Evolutionary conservation across 2,329 filamentous ascomycete species (phyloP).

Genomic region (Stachybotrys elegans): DNA sequence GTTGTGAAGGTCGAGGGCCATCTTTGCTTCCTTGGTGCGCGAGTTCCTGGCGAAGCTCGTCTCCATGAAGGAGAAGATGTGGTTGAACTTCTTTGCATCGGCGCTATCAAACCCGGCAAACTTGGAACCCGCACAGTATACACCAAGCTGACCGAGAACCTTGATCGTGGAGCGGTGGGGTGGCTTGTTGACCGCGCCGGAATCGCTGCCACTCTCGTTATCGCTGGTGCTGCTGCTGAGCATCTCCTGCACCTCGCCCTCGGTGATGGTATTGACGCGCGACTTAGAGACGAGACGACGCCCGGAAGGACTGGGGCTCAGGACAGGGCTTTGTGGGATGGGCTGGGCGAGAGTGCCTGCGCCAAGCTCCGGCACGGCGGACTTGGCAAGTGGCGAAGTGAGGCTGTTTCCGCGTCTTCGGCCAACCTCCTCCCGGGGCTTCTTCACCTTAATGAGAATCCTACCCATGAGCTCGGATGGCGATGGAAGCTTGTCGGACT

Average conservation of each 20-base stretch:
- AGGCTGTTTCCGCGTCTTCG: slow-evolving; percentile 63
- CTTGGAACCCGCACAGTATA: slow-evolving; percentile 71
- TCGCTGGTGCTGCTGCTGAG: slow-evolving; percentile 68
- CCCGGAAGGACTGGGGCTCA: slow-evolving; percentile 46
- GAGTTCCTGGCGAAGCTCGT: slow-evolving; percentile 78
- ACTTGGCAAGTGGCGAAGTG: slow-evolving; percentile 59
- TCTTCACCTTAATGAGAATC: slow-evolving; percentile 93
- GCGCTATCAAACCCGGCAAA: slow-evolving; percentile 74
- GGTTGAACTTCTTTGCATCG: slow-evolving; percentile 83
- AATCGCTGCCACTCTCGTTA: slow-evolving; percentile 65
- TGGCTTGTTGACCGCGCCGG: slow-evolving; percentile 49
- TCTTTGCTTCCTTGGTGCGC: slow-evolving; percentile 69
- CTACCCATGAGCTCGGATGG: slow-evolving; percentile 79
- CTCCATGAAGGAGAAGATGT: slow-evolving; percentile 94
- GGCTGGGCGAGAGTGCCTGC: slow-evolving; percentile 43
- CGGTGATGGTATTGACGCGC: slow-evolving; percentile 53
- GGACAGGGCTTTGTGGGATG: slow-evolving; percentile 49
- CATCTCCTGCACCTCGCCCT: slow-evolving; percentile 49
- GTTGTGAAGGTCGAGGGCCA: slow-evolving; percentile 81
- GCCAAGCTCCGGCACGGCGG: slow-evolving; percentile 54
- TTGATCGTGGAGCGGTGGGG: slow-evolving; percentile 81
- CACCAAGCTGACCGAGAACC: slow-evolving; percentile 77
- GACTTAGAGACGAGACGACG: slow-evolving; percentile 44
- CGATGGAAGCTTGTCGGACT: slow-evolving; percentile 67
- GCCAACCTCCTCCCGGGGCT: slow-evolving; percentile 47